Conservation (phyloP, 2,329 filamentous ascomycete species). For the Cladosporium cucumerinum region DNA sequence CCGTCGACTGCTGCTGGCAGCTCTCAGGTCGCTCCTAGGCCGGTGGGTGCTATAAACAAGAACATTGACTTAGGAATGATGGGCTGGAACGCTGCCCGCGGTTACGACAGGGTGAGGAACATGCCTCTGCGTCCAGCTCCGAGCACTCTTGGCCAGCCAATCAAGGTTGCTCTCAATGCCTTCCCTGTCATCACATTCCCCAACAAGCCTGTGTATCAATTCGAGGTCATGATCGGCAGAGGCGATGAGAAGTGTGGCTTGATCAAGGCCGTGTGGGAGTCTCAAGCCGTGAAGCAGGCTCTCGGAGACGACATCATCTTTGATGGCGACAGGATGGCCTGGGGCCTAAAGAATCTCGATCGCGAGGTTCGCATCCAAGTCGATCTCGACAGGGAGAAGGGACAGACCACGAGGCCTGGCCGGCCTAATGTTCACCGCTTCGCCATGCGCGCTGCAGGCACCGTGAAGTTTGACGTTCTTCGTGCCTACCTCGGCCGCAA, state of each 20-base stretch:
- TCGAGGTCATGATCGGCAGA: constrained; percentile 67
- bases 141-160: constrained; percentile 39
- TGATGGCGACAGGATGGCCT: constrained; percentile 82
- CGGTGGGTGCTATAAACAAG: constrained; percentile 16
- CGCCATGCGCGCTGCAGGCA: constrained; percentile 61
- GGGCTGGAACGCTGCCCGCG: constrained; percentile 31
- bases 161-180: constrained; percentile 62
- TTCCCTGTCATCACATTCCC: constrained; percentile 65
- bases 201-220: constrained; percentile 68
- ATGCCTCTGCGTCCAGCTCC: constrained; percentile 35
- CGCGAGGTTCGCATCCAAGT: constrained; percentile 51
- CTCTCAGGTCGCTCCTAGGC: background rate
- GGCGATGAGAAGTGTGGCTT: constrained; percentile 63
- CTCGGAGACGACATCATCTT: constrained; percentile 65
- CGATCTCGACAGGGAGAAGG: constrained; percentile 68
- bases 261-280: constrained; percentile 74
- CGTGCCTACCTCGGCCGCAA: constrained; percentile 62
- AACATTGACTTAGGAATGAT: constrained; percentile 28
- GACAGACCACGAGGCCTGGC: constrained; percentile 36
- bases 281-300: constrained; percentile 54
- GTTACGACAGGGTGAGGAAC: constrained; percentile 18
- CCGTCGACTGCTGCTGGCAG: background rate
- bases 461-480: constrained; percentile 65
- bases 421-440: constrained; percentile 56
- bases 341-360: constrained; percentile 52